Evolutionary conservation across 139 green algal species (phyloP), one percentile per base, ranked within the genome.

Genomic region (Micromonas commoda): DNA sequence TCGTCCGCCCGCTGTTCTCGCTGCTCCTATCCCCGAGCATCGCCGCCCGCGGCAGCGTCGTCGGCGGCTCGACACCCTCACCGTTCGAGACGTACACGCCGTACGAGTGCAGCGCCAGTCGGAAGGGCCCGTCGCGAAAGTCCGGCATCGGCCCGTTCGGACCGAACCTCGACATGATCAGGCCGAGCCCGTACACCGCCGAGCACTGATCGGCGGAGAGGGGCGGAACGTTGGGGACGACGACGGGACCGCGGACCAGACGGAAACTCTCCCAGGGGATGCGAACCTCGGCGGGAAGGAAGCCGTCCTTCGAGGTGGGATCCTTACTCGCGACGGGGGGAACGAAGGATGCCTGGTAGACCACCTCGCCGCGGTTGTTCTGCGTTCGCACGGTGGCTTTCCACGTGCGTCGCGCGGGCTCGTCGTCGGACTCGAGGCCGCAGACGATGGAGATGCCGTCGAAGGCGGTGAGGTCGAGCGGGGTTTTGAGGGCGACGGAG

Each of bases 131-230:
- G 13, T 77, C 39, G n/a, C 70, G 24, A 24, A 77, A 77, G 70
- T 77, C 37, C 29, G 61, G 24, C 70, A 77, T 77, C n/a, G 70
- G 70, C 28, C 38, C 70, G 16, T 5, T 5, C 5, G 70, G 24
- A n/a, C 70, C 70, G 70, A 77, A 77, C 19, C 70, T 34, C 20
- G 38, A 66, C 38, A 77, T 64, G 39, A 77, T 77, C 19, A 64
- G 21, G 16, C 70, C 70, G 24, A 77, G 23, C 23, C 70, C 70
- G 45, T 67, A 77, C 13, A 77, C 37, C n/a, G 34, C 37, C 31
- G 16, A 34, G 13, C 24, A 31, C 13, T 77, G 16, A 16, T 64
- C 70, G 32, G 34, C 70, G 70, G 23, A n/a, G 32, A 77, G 70
- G 35, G 70, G 70, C 38, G 70, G 70, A 19, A 64, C 70, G 39